Evolutionary conservation across 768 basidiomycete species (phyloP).

Genomic region (Royoungia palumana): DNA sequence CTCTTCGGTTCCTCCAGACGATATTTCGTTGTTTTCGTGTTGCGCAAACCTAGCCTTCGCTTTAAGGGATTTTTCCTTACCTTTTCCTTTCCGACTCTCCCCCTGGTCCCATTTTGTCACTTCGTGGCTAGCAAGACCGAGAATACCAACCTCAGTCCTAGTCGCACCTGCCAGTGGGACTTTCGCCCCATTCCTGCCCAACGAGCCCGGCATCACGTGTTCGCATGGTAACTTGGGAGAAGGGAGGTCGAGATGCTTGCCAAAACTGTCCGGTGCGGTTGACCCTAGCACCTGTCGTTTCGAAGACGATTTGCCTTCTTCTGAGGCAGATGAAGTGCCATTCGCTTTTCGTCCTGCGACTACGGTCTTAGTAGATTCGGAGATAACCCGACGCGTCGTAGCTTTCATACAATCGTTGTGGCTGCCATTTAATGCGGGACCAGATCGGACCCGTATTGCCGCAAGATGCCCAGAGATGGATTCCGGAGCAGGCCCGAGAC

Average conservation of each 20-base stretch:
- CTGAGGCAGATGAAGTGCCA: neutral
- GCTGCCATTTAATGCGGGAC: slow-evolving; percentile 3
- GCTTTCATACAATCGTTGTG: neutral
- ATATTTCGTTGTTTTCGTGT: slow-evolving; percentile 22
- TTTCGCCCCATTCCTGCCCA: slow-evolving; percentile 21
- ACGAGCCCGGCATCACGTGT: slow-evolving; percentile 32
- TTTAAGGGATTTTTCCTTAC: slow-evolving; percentile 19
- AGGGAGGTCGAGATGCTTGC: slow-evolving; percentile 17
- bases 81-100: slow-evolving; percentile 33
- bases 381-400: slow-evolving; percentile 15
- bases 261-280: slow-evolving; percentile 13
- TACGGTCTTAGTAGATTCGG: slow-evolving; percentile 13
- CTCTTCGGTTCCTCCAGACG: slow-evolving; percentile 17
- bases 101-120: slow-evolving; percentile 49
- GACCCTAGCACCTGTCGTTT: slow-evolving; percentile 12
- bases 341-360: slow-evolving; percentile 6
- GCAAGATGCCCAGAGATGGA: slow-evolving; percentile 30
- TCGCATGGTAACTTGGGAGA: slow-evolving; percentile 33
- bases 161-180: slow-evolving; percentile 2
- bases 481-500: slow-evolving; percentile 21
- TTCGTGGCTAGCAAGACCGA: slow-evolving; percentile 53
- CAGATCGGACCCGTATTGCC: slow-evolving; percentile 18
- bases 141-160: slow-evolving; percentile 26
- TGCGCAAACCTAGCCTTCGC: slow-evolving; percentile 47
- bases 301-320: slow-evolving; percentile 9